Evolutionary conservation across 1,284 basidiomycete genomes (phyloP), one percentile per base, ranked within the genome.

Genomic region (Fomitopsis pinicola): DNA sequence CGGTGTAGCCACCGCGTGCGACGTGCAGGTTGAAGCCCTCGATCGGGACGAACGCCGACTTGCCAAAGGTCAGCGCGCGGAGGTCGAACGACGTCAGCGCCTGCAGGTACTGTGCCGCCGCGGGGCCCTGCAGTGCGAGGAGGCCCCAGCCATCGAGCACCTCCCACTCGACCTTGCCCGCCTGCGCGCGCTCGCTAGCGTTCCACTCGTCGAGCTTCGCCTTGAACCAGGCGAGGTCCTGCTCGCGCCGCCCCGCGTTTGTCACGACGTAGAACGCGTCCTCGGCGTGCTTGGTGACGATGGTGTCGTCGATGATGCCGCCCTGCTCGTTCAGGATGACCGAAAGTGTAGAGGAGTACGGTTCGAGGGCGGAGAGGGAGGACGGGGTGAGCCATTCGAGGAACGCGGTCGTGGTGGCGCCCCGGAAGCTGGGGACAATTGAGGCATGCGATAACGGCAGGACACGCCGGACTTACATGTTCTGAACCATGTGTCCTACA

Each of bases 1-100:
- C 97, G 0, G 97, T 99, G 77, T 99, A 99, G 4, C 97, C 97
- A 26, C 94, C 94, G n/a, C 97, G 87, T 9, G 95, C 93, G 40
- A 99, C 87, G 73, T 98, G 97, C 62, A 95, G 81, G 67, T 89
- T 87, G 66, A 93, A 88, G 1, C 88, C 85, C 63, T 88, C 86
- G 44, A 97, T 82, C 1, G 88, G 83, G 19, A 93, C 82, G 68
- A 87, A 93, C 0, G 89, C 87, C 22, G 89, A 88, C 64, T 85
- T 86, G 48, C 94, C 94, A 69, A 97, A 97, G 40, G 88, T 89
- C 60, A 97, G 77, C 42, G 78, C 77, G 28, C 77, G 76, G 8
- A 98, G 81, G 73, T 97, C 91, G 65, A 82, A 86, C 7, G 87
- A 81, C 0, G 90, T 93, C 53, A 94, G 77, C 2, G 77, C 77